A percentile compares a stretch with the other conserved stretches of the same genome.
Evolutionary conservation across 106 monocot species (phyloP).

Genomic region (Platanthera zijinensis): DNA sequence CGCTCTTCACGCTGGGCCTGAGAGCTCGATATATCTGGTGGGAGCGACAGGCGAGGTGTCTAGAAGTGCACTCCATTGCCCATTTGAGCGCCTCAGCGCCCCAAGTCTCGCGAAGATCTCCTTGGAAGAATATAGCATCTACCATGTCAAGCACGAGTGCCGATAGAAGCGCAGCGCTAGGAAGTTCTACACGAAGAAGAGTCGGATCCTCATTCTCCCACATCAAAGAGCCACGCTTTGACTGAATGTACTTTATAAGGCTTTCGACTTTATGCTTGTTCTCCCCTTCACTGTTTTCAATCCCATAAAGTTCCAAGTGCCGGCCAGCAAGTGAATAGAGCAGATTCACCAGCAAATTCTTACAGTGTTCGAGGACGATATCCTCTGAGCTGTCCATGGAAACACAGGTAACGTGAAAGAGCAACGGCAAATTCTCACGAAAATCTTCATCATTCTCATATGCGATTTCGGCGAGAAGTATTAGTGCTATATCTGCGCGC

Average conservation of each 20-base stretch:
- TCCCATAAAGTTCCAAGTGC: constrained; percentile 85
- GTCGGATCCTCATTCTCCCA: constrained; percentile 99
- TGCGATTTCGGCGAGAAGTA: constrained; percentile 93
- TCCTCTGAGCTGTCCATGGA: constrained; percentile 99
- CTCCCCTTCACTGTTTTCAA: constrained; percentile 71
- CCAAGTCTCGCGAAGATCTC: constrained; percentile 97
- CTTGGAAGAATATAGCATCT: constrained; percentile 96
- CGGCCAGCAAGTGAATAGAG: constrained; percentile 95
- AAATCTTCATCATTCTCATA: constrained; percentile 99
- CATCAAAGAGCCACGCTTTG: constrained; percentile 88
- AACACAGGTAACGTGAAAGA: constrained; percentile 92
- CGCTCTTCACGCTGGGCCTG: constrained; percentile 74
- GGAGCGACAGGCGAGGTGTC: constrained; percentile 93
- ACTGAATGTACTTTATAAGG: constrained; percentile 93
- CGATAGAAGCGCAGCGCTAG: constrained; percentile 71
- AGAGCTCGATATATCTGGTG: constrained; percentile 97
- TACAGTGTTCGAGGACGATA: constrained; percentile 94
- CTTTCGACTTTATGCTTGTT: constrained; percentile 93
- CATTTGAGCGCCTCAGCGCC: constrained; percentile 92
- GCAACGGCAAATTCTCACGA: constrained; percentile 85
- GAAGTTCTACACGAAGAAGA: constrained; percentile 58
- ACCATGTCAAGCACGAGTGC: constrained; percentile 93
- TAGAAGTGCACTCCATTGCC: constrained; percentile 97
- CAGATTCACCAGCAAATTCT: constrained; percentile 89
- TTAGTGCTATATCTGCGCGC: constrained; percentile 87